These are phyloP conservation scores for Brassica juncea DNA, from an alignment of 345 rosid genomes.

Conservation along the genomic window DNA sequence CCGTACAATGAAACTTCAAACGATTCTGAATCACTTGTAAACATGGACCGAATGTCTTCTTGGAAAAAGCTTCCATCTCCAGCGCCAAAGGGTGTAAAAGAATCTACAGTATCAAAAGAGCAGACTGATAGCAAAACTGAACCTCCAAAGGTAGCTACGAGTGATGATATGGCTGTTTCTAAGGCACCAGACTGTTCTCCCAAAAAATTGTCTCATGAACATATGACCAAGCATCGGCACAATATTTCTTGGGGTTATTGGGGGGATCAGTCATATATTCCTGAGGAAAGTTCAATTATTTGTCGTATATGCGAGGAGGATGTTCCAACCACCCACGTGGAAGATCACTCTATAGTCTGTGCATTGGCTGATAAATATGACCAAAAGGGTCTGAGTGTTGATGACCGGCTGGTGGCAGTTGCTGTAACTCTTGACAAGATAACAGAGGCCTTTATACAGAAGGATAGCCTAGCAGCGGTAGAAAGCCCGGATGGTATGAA, in stretches of 20 bases:
- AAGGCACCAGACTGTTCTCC: conserved; percentile 48
- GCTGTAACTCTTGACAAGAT: conserved; percentile 80
- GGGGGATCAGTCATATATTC: conserved; percentile 65
- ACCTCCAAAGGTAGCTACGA: conserved; percentile 45
- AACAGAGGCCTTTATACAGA: conserved; percentile 54
- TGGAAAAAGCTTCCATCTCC: conserved; percentile 84
- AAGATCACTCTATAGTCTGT: conserved; percentile 89
- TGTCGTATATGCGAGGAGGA: conserved; percentile 96
- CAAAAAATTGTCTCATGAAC: conserved; percentile 53
- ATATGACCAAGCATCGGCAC: conserved; percentile 60
- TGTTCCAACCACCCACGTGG: conserved; percentile 69
- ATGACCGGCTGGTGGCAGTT: conserved; percentile 70
- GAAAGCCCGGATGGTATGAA: conserved; percentile 79
- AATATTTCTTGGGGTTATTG: conserved; percentile 87
- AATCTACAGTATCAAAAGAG: conserved; percentile 45
- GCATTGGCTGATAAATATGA: conserved; percentile 83
- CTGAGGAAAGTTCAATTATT: conserved; percentile 71
- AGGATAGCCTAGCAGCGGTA: conserved; percentile 55
- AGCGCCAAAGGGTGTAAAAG: conserved; percentile 51
- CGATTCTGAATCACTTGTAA: conserved; percentile 56
- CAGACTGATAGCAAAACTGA: conserved; percentile 53
- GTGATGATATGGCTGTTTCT: conserved; percentile 46
- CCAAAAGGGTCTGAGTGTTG: conserved; percentile 65
- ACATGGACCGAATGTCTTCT: conserved; percentile 76
- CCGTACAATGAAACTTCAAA: conserved; percentile 41